Base-by-base conservation (phyloP, 768 basidiomycete species). In the Naematelia aurantialba region DNA sequence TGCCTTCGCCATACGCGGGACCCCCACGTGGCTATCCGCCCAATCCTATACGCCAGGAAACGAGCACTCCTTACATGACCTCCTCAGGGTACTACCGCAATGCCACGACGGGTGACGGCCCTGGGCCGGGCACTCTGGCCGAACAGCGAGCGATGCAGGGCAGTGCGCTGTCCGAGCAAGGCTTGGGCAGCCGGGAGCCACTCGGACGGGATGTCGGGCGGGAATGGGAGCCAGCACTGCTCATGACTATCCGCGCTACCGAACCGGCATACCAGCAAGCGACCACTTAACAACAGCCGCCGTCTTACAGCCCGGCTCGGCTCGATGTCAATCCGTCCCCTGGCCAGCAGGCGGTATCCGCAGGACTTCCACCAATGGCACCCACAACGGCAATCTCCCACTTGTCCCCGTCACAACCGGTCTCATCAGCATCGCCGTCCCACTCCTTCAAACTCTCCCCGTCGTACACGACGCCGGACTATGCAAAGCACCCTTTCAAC, bases 391-490 rank as follows among this genome's bases (percentile, higher is more conserved):
- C 8, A 8, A 39, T 39, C 14, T 2, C 46, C 46, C 13, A 48
- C 12, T 25, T 21, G 19, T n/a, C 46, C 14, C 19, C 47, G 31
- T 12, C 45, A 30, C 27, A 3, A 56, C 45, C 49, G 13, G 50
- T 4, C 4, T 39, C 17, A 19, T 11, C 22, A 11, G 27, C n/a
- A 10, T 52, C 27, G 19, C 50, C 17, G 27, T n/a, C 17, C 17
- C 34, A 17, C 34, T 17, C 34, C 17, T 17, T 39, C 34, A 39
- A 39, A 17, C 55, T 53, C 1, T 61, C 55, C 22, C 51, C 50
- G 21, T 52, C 55, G 2, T 52, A 56, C 60, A 91, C 48, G 84
- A 89, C 44, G 82, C 88, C 22, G 17, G 44, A 25, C 17, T 58
- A 52, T 19, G 3, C 46, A 11, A 14, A 17, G 12, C 14, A 31